Evolutionary conservation across 257 asterid species (phyloP), one percentile per base, ranked within the genome.

Genomic region (Primulina huaijiensis): DNA sequence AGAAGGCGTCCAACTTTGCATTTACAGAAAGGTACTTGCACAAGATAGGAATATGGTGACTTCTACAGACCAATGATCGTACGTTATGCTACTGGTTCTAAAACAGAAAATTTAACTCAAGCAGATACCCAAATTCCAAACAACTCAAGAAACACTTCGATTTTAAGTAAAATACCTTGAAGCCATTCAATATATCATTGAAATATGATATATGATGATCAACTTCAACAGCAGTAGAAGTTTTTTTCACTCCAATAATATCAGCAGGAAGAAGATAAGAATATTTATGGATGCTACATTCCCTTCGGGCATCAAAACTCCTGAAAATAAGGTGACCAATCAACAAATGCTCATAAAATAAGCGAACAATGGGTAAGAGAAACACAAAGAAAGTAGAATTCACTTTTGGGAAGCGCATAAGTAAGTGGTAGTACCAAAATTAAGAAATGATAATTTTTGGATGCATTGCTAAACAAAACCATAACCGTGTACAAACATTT

Each of bases 241-340:
- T 71, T 21, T 83, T 76, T 77, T 81, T 82, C 52, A 93, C 82
- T 77, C 99, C 99, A 62, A 93, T 90, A 50, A 90, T 68, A 62
- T 89, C 96, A 71, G 89, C 88, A 21, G 99, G 99, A 70, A 93
- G 92, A 64, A 93, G 96, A 81, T 93, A 93, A 20, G 91, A 83
- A 78, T 93, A 93, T 78, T 86, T 87, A 73, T 96, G 95, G 62
- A 89, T 74, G 76, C 68, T 80, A 72, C 97, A 90, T 84, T 93
- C 99, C 68, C 84, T 84, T 71, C 99, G 90, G 37, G 89, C 87
- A 76, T 93, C 96, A 82, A 93, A 90, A 79, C 96, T 87, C 91
- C 97, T 92, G 85, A 72, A 72, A 72, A 63, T 67, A 66, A 25
- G 63, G 78, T 35, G 60, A 72, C 23, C 40, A 40, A 65, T 62